Percentiles rank a stretch among this genome's conserved stretches.
These are phyloP conservation scores for Coccomyxa subellipsoidea DNA, from an alignment of 163 green algal species.

Conservation along the genomic window DNA sequence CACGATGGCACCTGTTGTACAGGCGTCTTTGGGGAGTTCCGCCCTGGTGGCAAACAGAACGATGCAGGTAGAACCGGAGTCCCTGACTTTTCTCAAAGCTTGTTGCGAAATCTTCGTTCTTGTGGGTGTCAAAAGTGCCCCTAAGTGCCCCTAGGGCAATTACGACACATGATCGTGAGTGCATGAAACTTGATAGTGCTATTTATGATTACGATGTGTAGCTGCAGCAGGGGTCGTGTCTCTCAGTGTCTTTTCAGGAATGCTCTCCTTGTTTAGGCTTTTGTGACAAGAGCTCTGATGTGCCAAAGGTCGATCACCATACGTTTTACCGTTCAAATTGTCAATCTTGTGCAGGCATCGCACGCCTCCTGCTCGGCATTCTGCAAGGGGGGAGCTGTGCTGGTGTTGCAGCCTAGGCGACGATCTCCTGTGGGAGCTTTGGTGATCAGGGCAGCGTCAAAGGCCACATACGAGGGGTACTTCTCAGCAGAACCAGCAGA, in stretches of 20 bases:
- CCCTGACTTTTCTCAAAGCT: no score
- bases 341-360: no score
- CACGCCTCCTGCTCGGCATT: background rate
- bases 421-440: background rate
- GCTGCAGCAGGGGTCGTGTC: background rate
- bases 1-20: background rate
- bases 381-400: background rate
- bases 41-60: background rate
- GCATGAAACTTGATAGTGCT: background rate
- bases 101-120: no score
- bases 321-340: no score
- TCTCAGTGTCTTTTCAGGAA: background rate
- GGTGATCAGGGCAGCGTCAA: background rate
- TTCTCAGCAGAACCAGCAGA: constrained; percentile 38
- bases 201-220: background rate
- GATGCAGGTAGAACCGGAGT: background rate
- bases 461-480: background rate
- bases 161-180: background rate
- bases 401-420: background rate
- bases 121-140: no score
- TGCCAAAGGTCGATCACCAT: no score
- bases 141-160: no score
- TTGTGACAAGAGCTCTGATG: no score
- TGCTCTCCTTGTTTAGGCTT: no score
- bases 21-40: background rate